phyloP scores from a whole-genome alignment of 352 stramenopile genomes.

The Phytophthora lateralis region DNA sequence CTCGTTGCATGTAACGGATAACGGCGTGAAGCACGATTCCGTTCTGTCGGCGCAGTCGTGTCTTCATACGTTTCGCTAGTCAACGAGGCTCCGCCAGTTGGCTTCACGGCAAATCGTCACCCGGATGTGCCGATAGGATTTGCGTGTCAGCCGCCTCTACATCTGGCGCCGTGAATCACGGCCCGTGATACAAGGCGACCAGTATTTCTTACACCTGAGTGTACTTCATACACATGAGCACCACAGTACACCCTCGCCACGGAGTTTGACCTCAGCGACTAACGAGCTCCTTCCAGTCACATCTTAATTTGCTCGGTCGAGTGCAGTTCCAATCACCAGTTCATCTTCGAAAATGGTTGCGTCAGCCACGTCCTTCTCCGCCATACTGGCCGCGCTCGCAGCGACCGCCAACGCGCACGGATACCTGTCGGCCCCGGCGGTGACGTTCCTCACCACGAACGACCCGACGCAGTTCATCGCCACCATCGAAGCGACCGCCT shows the following conservation, averaged over 20 bases:
- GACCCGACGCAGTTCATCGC: conserved; percentile 37
- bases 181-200: background rate
- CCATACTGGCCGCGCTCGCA: conserved; percentile 12
- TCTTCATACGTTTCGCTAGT: conserved; percentile 30
- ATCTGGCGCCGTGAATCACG: too few relatives aligned
- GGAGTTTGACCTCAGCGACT: background rate
- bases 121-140: conserved; percentile 16
- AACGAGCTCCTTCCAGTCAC: conserved; percentile 23
- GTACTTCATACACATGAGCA: background rate
- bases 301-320: conserved; percentile 32
- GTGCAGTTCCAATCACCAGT: conserved; percentile 7
- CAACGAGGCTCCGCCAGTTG: conserved; percentile 1
- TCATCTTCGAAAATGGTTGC: conserved; percentile 26
- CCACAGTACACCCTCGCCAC: too few relatives aligned
- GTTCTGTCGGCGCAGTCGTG: conserved; percentile 14
- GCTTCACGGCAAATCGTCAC: conserved; percentile 19
- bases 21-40: background rate
- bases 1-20: background rate
- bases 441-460: conserved; percentile 25
- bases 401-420: conserved; percentile 23
- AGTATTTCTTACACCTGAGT: conserved; percentile 4
- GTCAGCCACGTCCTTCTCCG: conserved; percentile 16
- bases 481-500: conserved; percentile 33
- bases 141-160: conserved; percentile 18
- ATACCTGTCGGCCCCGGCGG: conserved; percentile 32